A percentile compares a stretch with the other conserved stretches of the same genome.
Conservation (phyloP, 148 eudicot genomes). For the Pouteria glomerata region DNA sequence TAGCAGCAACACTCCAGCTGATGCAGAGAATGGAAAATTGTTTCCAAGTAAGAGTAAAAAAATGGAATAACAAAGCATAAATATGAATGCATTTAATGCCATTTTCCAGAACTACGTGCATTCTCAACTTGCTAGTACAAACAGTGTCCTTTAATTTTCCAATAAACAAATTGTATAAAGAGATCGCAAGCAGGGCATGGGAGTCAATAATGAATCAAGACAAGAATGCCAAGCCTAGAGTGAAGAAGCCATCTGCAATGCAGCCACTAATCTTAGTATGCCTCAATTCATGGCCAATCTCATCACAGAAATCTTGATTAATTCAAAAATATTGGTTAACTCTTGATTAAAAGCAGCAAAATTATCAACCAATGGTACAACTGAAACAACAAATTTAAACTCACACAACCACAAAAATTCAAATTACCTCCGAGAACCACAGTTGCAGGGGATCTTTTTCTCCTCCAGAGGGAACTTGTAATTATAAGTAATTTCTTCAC, state of each 20-base stretch:
- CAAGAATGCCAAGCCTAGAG: not conserved
- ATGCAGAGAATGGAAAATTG: no score
- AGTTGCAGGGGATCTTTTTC: slow-evolving; percentile 87
- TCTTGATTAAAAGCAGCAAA: not conserved
- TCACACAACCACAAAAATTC: not conserved
- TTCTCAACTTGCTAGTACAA: not conserved
- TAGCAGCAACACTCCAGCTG: no score
- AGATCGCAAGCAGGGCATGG: not conserved
- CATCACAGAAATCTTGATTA: not conserved
- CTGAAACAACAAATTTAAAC: not conserved
- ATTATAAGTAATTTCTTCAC: slow-evolving; percentile 92
- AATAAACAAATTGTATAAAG: not conserved
- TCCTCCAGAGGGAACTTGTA: slow-evolving; percentile 98
- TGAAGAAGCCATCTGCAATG: not conserved
- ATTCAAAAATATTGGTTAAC: not conserved
- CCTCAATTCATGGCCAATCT: not conserved
- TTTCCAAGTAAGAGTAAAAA: no score
- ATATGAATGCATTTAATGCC: not conserved
- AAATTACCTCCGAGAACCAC: slow-evolving; percentile 76
- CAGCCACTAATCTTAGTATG: not conserved
- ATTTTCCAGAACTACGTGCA: not conserved
- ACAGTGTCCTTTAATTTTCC: not conserved
- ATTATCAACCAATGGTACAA: not conserved
- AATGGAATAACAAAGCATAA: no score
- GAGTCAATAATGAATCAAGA: not conserved